Evolutionary conservation across 2,329 filamentous ascomycete genomes (phyloP).

Genomic region (Rhynchosporium agropyri): DNA sequence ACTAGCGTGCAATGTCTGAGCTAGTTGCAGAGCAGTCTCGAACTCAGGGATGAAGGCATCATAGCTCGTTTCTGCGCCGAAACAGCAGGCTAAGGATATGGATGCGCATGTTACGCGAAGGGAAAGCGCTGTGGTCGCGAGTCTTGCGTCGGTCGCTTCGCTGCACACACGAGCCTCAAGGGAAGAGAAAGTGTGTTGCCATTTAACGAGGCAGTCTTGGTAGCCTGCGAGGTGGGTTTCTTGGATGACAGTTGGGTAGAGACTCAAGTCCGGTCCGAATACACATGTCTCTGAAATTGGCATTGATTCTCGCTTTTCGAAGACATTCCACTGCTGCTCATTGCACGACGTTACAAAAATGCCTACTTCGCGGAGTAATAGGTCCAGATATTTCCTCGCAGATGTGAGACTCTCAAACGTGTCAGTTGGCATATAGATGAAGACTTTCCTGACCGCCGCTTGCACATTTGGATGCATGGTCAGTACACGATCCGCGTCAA

Average conservation of each 20-base stretch:
- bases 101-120: background rate
- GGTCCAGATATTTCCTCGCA: slow-evolving; percentile 1
- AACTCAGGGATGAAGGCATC: slow-evolving; percentile 1
- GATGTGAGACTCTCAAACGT: slow-evolving; percentile 1
- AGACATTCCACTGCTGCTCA: background rate
- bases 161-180: background rate
- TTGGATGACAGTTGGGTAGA: background rate
- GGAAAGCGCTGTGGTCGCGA: background rate
- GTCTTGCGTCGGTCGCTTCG: background rate
- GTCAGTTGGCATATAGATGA: background rate
- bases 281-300: background rate
- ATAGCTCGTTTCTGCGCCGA: background rate
- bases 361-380: background rate
- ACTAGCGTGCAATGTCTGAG: background rate
- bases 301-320: background rate
- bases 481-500: background rate
- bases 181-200: background rate
- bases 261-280: background rate
- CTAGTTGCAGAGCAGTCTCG: background rate
- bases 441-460: background rate
- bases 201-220: background rate
- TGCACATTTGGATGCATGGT: background rate
- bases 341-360: background rate
- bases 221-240: background rate
- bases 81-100: background rate